Conservation (phyloP, 331 rosid genomes). For the Dryas integrifolia region DNA sequence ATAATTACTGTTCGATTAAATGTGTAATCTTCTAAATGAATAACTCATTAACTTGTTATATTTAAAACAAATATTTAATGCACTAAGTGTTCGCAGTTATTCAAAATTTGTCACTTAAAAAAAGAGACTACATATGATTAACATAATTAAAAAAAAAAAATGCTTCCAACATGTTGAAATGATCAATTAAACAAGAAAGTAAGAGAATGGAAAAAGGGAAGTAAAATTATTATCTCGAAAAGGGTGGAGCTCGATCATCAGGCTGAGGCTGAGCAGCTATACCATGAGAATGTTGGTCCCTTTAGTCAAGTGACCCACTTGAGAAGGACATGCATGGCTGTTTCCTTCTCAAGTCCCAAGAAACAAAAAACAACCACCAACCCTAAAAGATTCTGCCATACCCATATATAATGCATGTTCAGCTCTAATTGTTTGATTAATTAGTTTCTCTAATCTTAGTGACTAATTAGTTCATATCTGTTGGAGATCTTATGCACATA, state of each 20-base stretch:
- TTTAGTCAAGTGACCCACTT: conserved; percentile 46
- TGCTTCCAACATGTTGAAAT: background rate
- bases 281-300: conserved; percentile 69
- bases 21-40: too few relatives aligned
- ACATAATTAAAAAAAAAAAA: background rate
- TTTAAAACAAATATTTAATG: too few relatives aligned
- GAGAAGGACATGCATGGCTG: conserved; percentile 43
- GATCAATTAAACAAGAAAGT: background rate
- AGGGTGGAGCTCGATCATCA: conserved; percentile 31
- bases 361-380: conserved; percentile 28
- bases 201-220: background rate
- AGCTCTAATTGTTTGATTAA: conserved; percentile 7
- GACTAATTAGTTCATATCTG: background rate
- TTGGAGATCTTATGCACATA: background rate
- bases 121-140: too few relatives aligned
- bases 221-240: conserved; percentile 30
- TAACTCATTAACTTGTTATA: too few relatives aligned
- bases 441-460: background rate
- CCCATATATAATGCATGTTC: background rate
- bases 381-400: conserved; percentile 23
- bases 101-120: background rate
- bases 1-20: too few relatives aligned
- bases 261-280: conserved; percentile 3
- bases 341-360: conserved; percentile 42
- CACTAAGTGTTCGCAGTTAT: too few relatives aligned